Evolutionary conservation across 495 filamentous ascomycete species (phyloP).

Genomic region (Friedmanniomyces simplex): DNA sequence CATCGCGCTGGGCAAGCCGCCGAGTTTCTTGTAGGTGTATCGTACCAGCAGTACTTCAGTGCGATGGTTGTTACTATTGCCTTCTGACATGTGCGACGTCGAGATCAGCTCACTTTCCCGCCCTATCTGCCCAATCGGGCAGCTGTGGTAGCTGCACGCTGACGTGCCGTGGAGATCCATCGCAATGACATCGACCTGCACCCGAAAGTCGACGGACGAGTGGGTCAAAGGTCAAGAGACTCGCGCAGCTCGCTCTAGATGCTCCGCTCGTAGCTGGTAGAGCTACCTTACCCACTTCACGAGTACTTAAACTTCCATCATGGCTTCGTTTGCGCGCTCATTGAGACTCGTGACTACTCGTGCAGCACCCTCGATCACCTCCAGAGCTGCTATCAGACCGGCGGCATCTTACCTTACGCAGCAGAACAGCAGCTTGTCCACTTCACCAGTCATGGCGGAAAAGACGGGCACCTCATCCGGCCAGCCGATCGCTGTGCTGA

Average conservation of each 20-base stretch:
- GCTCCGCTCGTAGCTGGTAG: background rate
- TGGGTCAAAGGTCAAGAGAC: background rate
- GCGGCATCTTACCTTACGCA: background rate
- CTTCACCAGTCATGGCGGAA: constrained; percentile 9
- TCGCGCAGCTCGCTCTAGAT: background rate
- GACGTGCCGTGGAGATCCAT: background rate
- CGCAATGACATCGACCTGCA: background rate
- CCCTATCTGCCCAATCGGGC: background rate
- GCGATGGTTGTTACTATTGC: too few species aligned
- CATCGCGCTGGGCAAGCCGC: too few species aligned
- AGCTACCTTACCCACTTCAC: background rate
- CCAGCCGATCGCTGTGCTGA: constrained; percentile 7
- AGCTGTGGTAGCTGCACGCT: background rate
- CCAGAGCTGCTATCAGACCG: background rate
- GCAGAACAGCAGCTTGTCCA: constrained; percentile 6
- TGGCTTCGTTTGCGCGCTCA: background rate
- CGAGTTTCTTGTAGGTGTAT: too few species aligned
- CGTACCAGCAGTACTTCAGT: too few species aligned
- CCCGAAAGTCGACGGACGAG: background rate
- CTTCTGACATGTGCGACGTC: too few species aligned
- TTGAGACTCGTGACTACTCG: background rate
- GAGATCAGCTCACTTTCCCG: background rate
- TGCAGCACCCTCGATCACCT: background rate
- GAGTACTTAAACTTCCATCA: background rate
- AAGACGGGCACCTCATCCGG: constrained; percentile 10